Conservation (phyloP, 2,329 filamentous ascomycete genomes). For the Aspergillus sp. region DNA sequence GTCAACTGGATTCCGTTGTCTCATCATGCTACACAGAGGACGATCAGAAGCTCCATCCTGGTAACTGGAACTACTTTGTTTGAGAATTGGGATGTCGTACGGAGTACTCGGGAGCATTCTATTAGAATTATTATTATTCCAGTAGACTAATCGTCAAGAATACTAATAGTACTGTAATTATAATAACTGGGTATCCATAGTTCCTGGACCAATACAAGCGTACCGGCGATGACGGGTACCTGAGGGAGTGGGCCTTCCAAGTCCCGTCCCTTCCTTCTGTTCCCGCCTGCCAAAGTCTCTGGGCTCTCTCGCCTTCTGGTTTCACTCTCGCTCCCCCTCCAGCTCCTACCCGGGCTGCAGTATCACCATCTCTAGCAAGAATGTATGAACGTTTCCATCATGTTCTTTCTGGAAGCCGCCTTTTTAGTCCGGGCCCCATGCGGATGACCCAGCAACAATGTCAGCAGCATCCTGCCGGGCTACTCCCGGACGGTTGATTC, state of each 20-base stretch:
- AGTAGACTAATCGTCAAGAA: too few relatives aligned
- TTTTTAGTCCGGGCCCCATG: not conserved
- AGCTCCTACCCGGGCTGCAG: too few relatives aligned
- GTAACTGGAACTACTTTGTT: not conserved
- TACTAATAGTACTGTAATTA: too few relatives aligned
- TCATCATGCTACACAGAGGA: not conserved
- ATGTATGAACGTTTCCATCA: not conserved
- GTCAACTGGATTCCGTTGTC: not conserved
- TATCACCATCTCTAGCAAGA: not conserved
- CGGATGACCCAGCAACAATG: constrained; percentile 1
- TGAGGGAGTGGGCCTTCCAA: constrained; percentile 13
- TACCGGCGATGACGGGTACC: not conserved
- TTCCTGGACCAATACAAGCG: constrained; percentile 1
- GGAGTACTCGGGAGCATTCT: not conserved
- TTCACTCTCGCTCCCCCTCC: too few relatives aligned
- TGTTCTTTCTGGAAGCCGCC: not conserved
- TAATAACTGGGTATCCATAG: too few relatives aligned
- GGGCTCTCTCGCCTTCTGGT: not conserved
- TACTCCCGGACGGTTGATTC: constrained; percentile 26
- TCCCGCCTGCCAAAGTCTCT: constrained; percentile 15
- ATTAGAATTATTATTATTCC: not conserved
- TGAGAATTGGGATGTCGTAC: not conserved
- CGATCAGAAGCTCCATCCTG: not conserved
- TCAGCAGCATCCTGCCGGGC: constrained; percentile 20
- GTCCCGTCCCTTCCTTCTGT: not conserved